Percentiles rank a stretch among this genome's conserved stretches.
Evolutionary conservation across 2,329 filamentous ascomycete species (phyloP).

Genomic region (Fusarium burgessii): DNA sequence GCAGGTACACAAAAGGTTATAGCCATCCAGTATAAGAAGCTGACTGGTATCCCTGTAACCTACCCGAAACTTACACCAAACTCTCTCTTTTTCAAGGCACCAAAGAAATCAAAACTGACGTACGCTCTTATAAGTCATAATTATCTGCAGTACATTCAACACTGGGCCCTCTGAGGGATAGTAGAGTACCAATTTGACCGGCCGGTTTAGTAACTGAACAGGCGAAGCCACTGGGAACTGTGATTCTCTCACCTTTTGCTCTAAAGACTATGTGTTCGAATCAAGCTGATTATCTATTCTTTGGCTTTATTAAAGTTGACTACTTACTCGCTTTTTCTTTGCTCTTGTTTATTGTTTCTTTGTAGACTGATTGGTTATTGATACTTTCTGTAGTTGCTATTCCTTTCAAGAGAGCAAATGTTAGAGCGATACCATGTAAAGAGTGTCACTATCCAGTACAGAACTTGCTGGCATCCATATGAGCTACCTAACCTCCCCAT

Average conservation of each 20-base stretch:
- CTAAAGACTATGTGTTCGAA: not conserved
- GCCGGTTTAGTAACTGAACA: no score
- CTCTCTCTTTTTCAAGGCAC: not conserved
- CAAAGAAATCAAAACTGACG: not conserved
- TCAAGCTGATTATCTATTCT: not conserved
- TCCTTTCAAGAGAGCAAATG: no score
- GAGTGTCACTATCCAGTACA: no score
- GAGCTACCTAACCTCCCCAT: no score
- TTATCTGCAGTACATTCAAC: not conserved
- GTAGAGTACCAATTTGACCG: no score
- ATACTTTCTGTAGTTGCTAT: no score
- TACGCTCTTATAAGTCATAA: not conserved
- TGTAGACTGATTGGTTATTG: no score
- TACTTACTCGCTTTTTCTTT: not conserved
- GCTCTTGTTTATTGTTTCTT: not conserved
- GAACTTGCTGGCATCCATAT: no score
- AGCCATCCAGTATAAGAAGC: not conserved
- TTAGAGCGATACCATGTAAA: no score
- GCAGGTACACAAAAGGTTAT: slow-evolving; percentile 33
- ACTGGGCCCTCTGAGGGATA: no score
- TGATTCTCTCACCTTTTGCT: not conserved
- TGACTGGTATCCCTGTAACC: not conserved
- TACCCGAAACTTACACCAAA: not conserved
- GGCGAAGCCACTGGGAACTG: no score
- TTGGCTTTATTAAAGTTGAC: no score